Conservation (phyloP, 495 filamentous ascomycete genomes). For the Staphylotrichum longicolle region DNA sequence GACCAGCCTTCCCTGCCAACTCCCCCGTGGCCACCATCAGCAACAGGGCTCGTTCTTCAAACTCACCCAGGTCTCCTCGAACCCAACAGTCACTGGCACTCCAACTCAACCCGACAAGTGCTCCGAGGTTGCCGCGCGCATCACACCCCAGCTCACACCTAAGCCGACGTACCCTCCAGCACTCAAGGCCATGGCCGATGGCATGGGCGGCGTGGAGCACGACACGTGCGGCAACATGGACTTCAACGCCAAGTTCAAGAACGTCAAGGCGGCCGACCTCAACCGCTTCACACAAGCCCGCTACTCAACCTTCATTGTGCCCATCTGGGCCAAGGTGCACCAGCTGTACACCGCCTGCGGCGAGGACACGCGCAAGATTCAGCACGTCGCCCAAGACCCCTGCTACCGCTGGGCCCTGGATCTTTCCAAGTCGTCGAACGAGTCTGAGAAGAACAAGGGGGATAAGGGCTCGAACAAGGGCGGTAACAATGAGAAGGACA, state of each 20-base stretch:
- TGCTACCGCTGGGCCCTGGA: slow-evolving; percentile 14
- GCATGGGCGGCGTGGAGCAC: slow-evolving; percentile 8
- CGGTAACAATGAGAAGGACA: not conserved
- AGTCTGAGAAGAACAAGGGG: not conserved
- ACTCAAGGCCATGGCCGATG: slow-evolving; percentile 9
- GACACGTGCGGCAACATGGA: slow-evolving; percentile 14
- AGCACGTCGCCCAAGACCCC: not conserved
- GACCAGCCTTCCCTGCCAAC: not conserved
- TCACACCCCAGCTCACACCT: slow-evolving; percentile 12
- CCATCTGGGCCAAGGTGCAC: slow-evolving; percentile 5
- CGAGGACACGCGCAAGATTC: not conserved
- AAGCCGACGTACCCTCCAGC: slow-evolving; percentile 9
- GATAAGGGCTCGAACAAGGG: not conserved
- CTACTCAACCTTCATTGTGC: slow-evolving; percentile 6
- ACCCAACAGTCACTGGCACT: not conserved
- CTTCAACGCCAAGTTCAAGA: not conserved
- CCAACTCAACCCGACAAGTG: slow-evolving; percentile 1
- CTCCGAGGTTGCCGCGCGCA: slow-evolving; percentile 3
- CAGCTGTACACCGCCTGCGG: slow-evolving; percentile 12
- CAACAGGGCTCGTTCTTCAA: not conserved
- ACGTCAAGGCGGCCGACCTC: not conserved
- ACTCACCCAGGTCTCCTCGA: slow-evolving; percentile 4
- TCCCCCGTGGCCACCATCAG: not conserved
- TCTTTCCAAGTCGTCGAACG: not conserved
- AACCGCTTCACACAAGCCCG: slow-evolving; percentile 4